Percentiles rank a stretch among this genome's conserved stretches.
Conservation (phyloP, 306 rosid species). For the Cercis canadensis region DNA sequence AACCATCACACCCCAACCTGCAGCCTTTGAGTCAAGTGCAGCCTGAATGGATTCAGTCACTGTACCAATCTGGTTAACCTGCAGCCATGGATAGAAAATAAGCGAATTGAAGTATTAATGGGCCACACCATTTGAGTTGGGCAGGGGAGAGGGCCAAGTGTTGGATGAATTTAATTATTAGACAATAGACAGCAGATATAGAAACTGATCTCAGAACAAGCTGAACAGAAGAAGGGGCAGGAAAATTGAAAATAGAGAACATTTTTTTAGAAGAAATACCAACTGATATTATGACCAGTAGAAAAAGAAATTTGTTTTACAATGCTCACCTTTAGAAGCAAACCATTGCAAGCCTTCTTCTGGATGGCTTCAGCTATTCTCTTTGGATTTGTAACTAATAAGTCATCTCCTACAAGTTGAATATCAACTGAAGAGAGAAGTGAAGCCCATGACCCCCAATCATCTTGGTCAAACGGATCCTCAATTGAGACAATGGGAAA, state of each 20-base stretch:
- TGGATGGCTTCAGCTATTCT: slow-evolving; percentile 86
- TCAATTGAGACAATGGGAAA: slow-evolving; percentile 96
- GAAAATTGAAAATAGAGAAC: not conserved
- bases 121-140: not conserved
- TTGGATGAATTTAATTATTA: slow-evolving; percentile 11
- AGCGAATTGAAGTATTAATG: slow-evolving; percentile 29
- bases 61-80: slow-evolving; percentile 99
- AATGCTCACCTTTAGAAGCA: slow-evolving; percentile 83
- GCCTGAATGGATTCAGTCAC: slow-evolving; percentile 95
- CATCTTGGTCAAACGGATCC: slow-evolving; percentile 99
- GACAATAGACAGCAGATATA: not conserved
- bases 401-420: slow-evolving; percentile 96
- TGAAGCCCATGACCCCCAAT: slow-evolving; percentile 94
- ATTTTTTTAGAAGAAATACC: slow-evolving; percentile 8
- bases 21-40: slow-evolving; percentile 97
- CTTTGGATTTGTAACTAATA: slow-evolving; percentile 93
- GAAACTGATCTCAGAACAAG: slow-evolving; percentile 21
- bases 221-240: not conserved
- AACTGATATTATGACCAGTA: not conserved
- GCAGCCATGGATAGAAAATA: slow-evolving; percentile 32
- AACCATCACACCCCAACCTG: slow-evolving; percentile 99
- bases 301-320: not conserved
- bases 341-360: slow-evolving; percentile 93
- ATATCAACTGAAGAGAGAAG: slow-evolving; percentile 89
- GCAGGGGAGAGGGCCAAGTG: too few relatives aligned